Evolutionary conservation across 192 early-diverging fungal species (phyloP), one percentile per base, ranked within the genome.

Genomic region (Backusella psychrophila): DNA sequence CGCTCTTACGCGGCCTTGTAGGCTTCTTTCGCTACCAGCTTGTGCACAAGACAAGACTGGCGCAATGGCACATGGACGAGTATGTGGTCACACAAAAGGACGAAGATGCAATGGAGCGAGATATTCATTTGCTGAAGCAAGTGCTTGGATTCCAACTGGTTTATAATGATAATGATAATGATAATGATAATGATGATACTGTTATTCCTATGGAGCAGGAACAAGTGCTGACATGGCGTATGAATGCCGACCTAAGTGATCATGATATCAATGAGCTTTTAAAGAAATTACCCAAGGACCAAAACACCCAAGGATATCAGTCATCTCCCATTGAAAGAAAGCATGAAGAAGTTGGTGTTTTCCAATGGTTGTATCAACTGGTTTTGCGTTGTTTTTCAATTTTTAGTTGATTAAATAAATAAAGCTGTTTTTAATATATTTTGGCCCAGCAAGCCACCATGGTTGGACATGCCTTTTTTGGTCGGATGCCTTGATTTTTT

Each of bases 41-140:
- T 7, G 15, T 35, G 33, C 63, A 66, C 7, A 65, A 46, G 34
- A 0, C 29, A 8, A 6, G 35, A n/a, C 44, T 78, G 42, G 66
- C 33, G 2, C 59, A 78, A 19, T 78, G 77, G 77, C 59, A 33
- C 6, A 21, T 78, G 42, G 21, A 14, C 14, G 70, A 71, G 66
- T 69, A 56, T 56, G 46, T 73, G 17, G 19, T 78, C 2, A 78
- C 77, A 6, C 77, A 78, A 34, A 78, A 78, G 56, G 66, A 71
- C 17, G 39, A 71, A 4, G 72, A 78, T 17, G 15, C 59, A 4
- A 73, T 73, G 46, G 35, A 46, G 21, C 12, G 46, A 9, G 73
- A 78, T 19, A 33, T 78, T 3, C 29, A 29, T 5, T 17, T 78
- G 2, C 23, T 78, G 35, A 19, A 49, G n/a, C 5, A 15, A 2